Evolutionary conservation across 768 basidiomycete genomes (phyloP), one percentile per base, ranked within the genome.

Genomic region (Boletus fagicola): DNA sequence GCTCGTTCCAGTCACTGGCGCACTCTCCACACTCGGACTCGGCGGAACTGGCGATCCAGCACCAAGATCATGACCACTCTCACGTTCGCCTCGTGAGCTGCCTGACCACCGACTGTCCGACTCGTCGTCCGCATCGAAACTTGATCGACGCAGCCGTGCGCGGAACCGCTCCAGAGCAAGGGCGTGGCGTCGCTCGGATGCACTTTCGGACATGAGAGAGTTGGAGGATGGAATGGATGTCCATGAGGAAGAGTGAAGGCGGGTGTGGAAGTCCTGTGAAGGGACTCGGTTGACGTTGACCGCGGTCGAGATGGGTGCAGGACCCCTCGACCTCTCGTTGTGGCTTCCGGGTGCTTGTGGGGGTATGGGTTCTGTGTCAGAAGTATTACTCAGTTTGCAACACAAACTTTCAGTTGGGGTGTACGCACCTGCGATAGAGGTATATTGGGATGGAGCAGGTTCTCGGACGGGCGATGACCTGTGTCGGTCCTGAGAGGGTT

Each of bases 171-270:
- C 69, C 33, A 75, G 67, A 20, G 78, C 77, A 9, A 66, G 68
- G 20, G 72, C 66, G 18, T 76, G 68, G 30, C 77, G 72, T 46
- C 74, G 71, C 51, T 80, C 80, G 12, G 73, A 73, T 2, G 76
- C 75, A 57, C 71, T 80, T 61, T 82, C 80, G 1, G 75, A 72
- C 40, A 78, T 73, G 44, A 77, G 74, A 0, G 75, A 77, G 36
- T 74, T 80, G 24, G 75, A 71, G 10, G 72, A 67, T 7, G 72
- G 70, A 18, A 72, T 59, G 33, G 74, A 69, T 16, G 74, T 35
- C 56, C 74, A 66, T 3, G 74, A 65, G 30, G 70, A 65, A 28
- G 67, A 49, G 35, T 68, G 68, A 30, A 58, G 40, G 38, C 66
- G 65, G 13, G 59, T 16, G 39, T 63, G 61, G 42, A 56, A 33